Evolutionary conservation across 2,329 filamentous ascomycete species (phyloP), one percentile per base, ranked within the genome.

Genomic region (Apiospora marii): DNA sequence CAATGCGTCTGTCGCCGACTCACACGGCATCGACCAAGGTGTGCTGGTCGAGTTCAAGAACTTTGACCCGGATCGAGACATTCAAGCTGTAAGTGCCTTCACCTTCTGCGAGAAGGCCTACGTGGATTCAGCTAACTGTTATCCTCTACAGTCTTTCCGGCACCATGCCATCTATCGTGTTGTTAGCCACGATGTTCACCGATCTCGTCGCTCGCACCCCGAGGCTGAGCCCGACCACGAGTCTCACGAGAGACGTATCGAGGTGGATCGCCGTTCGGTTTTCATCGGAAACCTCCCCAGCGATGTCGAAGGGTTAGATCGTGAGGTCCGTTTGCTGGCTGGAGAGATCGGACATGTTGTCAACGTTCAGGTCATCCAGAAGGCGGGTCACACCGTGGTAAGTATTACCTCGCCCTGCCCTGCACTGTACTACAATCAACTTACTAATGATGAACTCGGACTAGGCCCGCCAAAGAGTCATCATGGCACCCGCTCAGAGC

Each of bases 231-330:
- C 37, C 5, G 37, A 37, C 2, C 5, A 68, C 72, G 74, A 7
- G 80, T 22, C 27, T 0, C 82, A 76, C 70, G 78, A 83, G 2
- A 72, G 77, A 41, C 72, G 76, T 13, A 82, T 82, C 37, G 81
- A 82, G 67, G 67, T 79, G 24, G 81, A 83, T 61, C 79, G 79
- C 16, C 79, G 80, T 58, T 82, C 81, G 2, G 76, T 83, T 68
- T 83, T 79, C 30, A 75, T 83, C 7, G 80, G 79, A 0, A 77
- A 79, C 37, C 74, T 83, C 8, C 80, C 79, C 4, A 64, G 72
- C 8, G 74, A 76, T n/a, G 70, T 77, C 2, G 74, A 73, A 14
- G 73, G 78, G 19, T 51, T 80, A 1, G 75, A 81, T 30, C 75
- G 77, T 6, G 70, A 76, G 3, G 74, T 83, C 4, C 72, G 70